phyloP scores from a whole-genome alignment of 345 rosid genomes.

The Capsella bursapastoris region DNA sequence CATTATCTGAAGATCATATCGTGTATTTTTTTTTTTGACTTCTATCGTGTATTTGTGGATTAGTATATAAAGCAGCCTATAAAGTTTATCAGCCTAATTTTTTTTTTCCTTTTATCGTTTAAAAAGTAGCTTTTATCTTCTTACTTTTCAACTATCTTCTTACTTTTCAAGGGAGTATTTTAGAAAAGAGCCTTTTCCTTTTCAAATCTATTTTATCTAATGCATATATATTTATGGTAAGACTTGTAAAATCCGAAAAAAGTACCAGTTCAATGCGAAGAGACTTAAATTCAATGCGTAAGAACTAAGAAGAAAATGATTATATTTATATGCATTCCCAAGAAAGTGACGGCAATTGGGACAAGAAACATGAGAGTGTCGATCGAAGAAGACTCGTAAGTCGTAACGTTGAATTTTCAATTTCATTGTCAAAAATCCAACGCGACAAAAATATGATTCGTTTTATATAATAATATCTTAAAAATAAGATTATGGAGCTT shows the following conservation, averaged over 20 bases:
- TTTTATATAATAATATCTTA: too few relatives aligned
- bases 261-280: too few relatives aligned
- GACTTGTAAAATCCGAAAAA: too few relatives aligned
- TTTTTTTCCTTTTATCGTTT: background rate
- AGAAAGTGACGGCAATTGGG: conserved; percentile 11
- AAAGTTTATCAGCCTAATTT: conserved; percentile 22
- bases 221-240: too few relatives aligned
- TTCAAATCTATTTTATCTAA: background rate
- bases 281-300: background rate
- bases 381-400: too few relatives aligned
- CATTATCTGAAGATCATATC: background rate
- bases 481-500: too few relatives aligned
- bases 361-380: too few relatives aligned
- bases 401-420: too few relatives aligned
- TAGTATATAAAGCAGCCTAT: background rate
- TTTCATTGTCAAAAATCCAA: too few relatives aligned
- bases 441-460: too few relatives aligned
- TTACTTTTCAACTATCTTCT: background rate
- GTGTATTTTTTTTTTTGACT: background rate
- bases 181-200: background rate
- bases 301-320: background rate
- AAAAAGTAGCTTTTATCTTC: conserved; percentile 20
- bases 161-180: background rate
- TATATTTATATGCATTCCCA: background rate
- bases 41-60: background rate